Conservation (phyloP, 768 basidiomycete genomes). For the Tricholoma hemisulphureum region DNA sequence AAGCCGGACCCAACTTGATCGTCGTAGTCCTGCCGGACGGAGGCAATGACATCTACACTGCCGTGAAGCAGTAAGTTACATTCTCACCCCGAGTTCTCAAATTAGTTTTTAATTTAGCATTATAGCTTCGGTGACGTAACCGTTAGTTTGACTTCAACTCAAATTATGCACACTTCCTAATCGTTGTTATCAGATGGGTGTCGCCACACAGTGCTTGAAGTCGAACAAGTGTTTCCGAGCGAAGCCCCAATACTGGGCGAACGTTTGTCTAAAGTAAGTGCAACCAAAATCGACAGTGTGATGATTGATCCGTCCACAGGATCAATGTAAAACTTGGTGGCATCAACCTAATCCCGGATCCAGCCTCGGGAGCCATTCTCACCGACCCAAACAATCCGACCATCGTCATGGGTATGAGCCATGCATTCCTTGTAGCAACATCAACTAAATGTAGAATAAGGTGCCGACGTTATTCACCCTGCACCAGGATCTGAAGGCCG, state of each 20-base stretch:
- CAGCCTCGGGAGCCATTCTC: conserved; percentile 52
- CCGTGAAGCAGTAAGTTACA: conserved; percentile 77
- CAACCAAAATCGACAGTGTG: neutral
- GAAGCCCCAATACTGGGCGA: conserved; percentile 77
- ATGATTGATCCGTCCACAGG: conserved; percentile 33
- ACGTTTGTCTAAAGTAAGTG: conserved; percentile 77
- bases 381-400: conserved; percentile 70
- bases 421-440: neutral
- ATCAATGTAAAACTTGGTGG: conserved; percentile 85
- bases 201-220: conserved; percentile 80
- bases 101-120: neutral
- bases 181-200: conserved; percentile 51
- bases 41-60: conserved; percentile 70
- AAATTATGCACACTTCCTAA: neutral
- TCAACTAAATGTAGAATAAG: conserved; percentile 28
- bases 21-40: conserved; percentile 72
- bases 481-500: conserved; percentile 68
- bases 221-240: conserved; percentile 59
- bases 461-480: conserved; percentile 80
- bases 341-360: conserved; percentile 72
- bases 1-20: conserved; percentile 51
- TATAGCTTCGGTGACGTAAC: conserved; percentile 54
- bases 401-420: conserved; percentile 64
- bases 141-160: conserved; percentile 17
- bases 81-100: neutral